Conservation (phyloP, 148 eudicot species). For the Gaultheria prostrata region DNA sequence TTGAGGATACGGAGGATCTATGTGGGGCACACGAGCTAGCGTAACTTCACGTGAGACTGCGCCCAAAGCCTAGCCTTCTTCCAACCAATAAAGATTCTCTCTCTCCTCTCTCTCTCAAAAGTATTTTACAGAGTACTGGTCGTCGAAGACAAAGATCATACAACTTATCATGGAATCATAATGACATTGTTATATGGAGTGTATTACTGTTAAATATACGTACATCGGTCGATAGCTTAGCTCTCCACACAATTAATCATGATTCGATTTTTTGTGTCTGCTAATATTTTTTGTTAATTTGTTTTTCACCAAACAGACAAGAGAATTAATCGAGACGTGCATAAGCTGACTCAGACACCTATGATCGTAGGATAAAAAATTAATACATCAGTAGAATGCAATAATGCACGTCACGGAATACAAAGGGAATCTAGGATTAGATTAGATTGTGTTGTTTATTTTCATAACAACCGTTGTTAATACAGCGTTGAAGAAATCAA, state of each 20-base stretch:
- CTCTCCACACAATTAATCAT: too few relatives aligned
- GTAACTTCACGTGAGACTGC: conserved; percentile 35
- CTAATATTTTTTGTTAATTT: too few relatives aligned
- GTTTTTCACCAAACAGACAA: too few relatives aligned
- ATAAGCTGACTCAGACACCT: too few relatives aligned
- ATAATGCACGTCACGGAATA: neutral
- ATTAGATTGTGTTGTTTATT: neutral
- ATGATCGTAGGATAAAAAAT: too few relatives aligned
- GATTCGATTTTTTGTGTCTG: too few relatives aligned
- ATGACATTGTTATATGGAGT: neutral
- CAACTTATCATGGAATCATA: neutral
- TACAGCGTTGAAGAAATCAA: neutral
- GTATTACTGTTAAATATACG: neutral
- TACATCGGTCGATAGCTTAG: too few relatives aligned
- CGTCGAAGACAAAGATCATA: neutral
- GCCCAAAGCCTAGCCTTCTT: neutral
- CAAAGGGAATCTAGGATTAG: neutral
- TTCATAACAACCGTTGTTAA: neutral
- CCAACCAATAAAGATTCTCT: neutral
- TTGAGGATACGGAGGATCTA: conserved; percentile 54
- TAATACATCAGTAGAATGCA: neutral
- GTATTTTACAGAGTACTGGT: neutral
- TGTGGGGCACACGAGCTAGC: conserved; percentile 28
- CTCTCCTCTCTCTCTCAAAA: neutral
- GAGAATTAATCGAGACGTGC: too few relatives aligned